Evolutionary conservation across 2,329 filamentous ascomycete species (phyloP).

Genomic region (Microascus cirrosus): DNA sequence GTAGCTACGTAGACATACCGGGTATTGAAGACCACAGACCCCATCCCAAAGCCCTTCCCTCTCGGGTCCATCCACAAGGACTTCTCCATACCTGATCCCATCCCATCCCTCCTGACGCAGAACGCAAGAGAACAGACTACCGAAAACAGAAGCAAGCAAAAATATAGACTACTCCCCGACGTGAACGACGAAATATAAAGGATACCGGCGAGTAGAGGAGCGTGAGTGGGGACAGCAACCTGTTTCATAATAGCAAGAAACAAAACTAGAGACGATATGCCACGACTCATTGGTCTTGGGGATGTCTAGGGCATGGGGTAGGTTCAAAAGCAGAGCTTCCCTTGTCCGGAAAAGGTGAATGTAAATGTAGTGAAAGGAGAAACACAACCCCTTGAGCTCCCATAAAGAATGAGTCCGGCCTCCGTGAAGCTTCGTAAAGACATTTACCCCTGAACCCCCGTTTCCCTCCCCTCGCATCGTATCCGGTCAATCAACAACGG

Average conservation of each 20-base stretch:
- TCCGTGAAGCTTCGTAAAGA: not conserved
- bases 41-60: not conserved
- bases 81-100: not conserved
- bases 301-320: not conserved
- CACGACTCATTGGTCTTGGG: not conserved
- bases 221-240: not conserved
- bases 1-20: not conserved
- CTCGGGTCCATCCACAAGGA: not conserved
- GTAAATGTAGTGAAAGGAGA: not conserved
- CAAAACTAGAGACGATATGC: not conserved
- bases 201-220: not conserved
- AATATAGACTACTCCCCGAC: not conserved
- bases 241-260: not conserved
- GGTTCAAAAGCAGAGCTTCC: not conserved
- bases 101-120: not conserved
- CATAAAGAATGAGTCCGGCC: not conserved
- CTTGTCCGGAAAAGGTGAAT: not conserved
- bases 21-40: not conserved
- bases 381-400: not conserved
- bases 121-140: not conserved
- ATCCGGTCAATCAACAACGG: not conserved
- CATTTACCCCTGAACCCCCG: not conserved
- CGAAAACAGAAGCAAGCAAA: not conserved
- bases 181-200: not conserved
- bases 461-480: not conserved